A percentile compares a stretch with the other conserved stretches of the same genome.
Conservation (phyloP, 352 stramenopile species). For the Phytophthora fragariaefolia region DNA sequence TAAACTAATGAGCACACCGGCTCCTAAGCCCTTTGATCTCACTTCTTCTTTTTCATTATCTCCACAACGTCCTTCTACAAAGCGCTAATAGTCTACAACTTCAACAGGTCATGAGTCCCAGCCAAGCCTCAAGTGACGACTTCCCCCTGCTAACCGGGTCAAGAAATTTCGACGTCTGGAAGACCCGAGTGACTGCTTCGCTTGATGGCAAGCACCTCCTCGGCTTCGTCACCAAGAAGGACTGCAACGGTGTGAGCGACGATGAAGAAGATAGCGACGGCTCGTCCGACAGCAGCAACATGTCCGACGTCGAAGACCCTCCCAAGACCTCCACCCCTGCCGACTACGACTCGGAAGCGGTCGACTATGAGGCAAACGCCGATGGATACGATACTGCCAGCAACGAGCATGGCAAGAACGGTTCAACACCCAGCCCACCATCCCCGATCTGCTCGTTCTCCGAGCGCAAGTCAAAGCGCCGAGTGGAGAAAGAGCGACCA, state of each 20-base stretch:
- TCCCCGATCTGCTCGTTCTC: neutral
- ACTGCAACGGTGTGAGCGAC: slow-evolving; percentile 15
- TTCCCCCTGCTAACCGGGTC: neutral
- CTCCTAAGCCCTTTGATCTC: too few relatives aligned
- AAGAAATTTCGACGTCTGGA: too few relatives aligned
- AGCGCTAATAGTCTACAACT: neutral
- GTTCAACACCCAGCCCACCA: neutral
- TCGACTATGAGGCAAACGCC: slow-evolving; percentile 5
- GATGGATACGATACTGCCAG: slow-evolving; percentile 4
- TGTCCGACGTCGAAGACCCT: neutral
- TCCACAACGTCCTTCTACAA: too few relatives aligned
- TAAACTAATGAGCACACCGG: too few relatives aligned
- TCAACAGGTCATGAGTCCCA: neutral
- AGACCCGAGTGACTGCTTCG: too few relatives aligned
- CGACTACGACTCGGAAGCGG: neutral
- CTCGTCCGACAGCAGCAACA: neutral
- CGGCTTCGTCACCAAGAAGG: too few relatives aligned
- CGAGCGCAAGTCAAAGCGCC: neutral
- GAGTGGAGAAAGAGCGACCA: neutral
- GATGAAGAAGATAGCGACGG: neutral
- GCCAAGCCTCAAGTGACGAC: neutral
- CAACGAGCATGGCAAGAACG: neutral
- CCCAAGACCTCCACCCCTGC: too few relatives aligned
- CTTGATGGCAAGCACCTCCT: too few relatives aligned
- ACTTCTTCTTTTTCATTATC: neutral